phyloP scores from a whole-genome alignment of 2,329 filamentous ascomycete species.

The Epichloe scottii region DNA sequence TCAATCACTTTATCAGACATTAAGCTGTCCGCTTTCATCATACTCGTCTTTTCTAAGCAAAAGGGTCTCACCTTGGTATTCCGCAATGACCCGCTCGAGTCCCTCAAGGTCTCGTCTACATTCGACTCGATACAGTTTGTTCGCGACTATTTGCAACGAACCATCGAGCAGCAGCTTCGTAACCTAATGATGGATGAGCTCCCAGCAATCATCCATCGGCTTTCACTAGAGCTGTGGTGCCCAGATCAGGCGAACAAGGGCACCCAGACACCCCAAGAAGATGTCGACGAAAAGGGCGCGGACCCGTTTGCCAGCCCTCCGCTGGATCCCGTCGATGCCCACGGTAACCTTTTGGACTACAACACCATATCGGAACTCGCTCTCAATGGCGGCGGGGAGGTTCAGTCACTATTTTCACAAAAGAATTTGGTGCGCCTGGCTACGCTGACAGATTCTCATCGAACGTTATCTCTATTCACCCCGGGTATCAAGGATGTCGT shows the following conservation, averaged over 20 bases:
- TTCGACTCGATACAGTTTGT: constrained; percentile 99
- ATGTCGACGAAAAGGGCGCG: constrained; percentile 46
- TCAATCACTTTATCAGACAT: constrained; percentile 95
- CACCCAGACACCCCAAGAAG: constrained; percentile 34
- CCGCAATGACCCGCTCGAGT: constrained; percentile 94
- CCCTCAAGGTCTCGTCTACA: constrained; percentile 94
- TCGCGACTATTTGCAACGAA: constrained; percentile 88
- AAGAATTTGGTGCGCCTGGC: constrained; percentile 82
- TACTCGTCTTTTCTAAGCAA: constrained; percentile 92
- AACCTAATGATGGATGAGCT: constrained; percentile 97
- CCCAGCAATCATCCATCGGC: constrained; percentile 85
- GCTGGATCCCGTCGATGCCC: constrained; percentile 67
- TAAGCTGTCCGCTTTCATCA: constrained; percentile 91
- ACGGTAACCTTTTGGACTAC: constrained; percentile 64
- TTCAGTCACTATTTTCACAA: constrained; percentile 85
- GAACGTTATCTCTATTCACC: constrained; percentile 82
- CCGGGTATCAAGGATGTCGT: constrained; percentile 82
- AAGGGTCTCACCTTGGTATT: constrained; percentile 96
- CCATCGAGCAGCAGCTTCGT: constrained; percentile 85
- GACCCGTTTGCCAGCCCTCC: constrained; percentile 76
- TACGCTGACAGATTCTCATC: constrained; percentile 74
- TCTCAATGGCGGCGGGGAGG: constrained; percentile 67
- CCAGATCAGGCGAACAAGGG: constrained; percentile 57
- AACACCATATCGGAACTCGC: constrained; percentile 65
- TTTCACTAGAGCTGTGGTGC: constrained; percentile 81